Evolutionary conservation across 2,329 filamentous ascomycete genomes (phyloP).

Genomic region (Aspergillus aculeatus): DNA sequence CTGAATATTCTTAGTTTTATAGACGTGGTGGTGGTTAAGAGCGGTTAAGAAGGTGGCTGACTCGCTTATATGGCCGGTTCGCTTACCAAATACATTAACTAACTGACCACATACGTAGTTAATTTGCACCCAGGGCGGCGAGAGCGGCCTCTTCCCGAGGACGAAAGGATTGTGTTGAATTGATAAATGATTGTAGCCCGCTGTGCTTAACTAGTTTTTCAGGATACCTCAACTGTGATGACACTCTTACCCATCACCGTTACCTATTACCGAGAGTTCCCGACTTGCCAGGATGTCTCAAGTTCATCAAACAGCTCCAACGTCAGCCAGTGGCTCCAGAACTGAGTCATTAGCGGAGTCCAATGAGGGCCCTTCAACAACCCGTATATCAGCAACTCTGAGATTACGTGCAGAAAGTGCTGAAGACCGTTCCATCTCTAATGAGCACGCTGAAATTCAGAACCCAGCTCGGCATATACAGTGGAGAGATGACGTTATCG

Average conservation of each 20-base stretch:
- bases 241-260: too few species aligned
- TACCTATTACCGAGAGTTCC: too few species aligned
- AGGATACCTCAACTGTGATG: too few species aligned
- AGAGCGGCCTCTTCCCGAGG: not conserved
- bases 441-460: slow-evolving; percentile 13
- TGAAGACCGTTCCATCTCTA: slow-evolving; percentile 18
- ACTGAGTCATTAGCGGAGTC: slow-evolving; percentile 29
- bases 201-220: not conserved
- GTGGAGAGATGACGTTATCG: slow-evolving; percentile 90
- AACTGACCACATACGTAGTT: not conserved
- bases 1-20: too few species aligned
- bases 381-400: slow-evolving; percentile 31
- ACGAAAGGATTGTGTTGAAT: too few species aligned
- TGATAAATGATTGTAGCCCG: not conserved
- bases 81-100: not conserved
- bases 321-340: slow-evolving; percentile 24
- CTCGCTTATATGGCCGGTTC: too few species aligned
- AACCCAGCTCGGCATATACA: slow-evolving; percentile 65
- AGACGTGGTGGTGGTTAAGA: too few species aligned
- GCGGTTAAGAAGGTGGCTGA: too few species aligned
- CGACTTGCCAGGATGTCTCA: slow-evolving; percentile 32
- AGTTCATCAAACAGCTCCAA: slow-evolving; percentile 30
- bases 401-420: slow-evolving; percentile 33
- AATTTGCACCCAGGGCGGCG: not conserved
- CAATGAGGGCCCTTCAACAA: slow-evolving; percentile 18